Base-by-base conservation (phyloP, 331 rosid species). In the Erythrophleum ivorense region DNA sequence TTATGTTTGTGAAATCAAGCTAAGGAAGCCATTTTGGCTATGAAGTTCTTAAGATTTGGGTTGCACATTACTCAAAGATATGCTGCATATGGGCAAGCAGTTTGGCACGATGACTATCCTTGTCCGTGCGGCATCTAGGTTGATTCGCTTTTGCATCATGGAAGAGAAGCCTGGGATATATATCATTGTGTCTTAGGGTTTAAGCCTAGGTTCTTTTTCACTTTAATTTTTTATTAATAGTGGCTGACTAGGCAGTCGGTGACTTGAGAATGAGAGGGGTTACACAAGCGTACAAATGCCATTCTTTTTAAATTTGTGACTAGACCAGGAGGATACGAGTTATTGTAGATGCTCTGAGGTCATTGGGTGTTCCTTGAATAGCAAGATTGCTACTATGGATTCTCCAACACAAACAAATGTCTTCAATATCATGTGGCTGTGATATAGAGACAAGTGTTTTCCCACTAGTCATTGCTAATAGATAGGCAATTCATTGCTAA, bases 41-140 rank as follows among this genome's bases (percentile, higher is more conserved):
- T 8, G 40, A 36, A 19, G 67, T 41, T 66, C 75, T 43, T 73
- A 43, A 14, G 67, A 78, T 60, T 73, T 40, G 79, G 82, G 45
- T 62, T 79, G 41, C 31, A 11, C 58, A 34, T 78, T 55, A 63
- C 79, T 49, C 73, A 78, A 84, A 53, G 75, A 80, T 88, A 5
- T 31, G 38, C 80, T 79, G 78, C 66, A 33, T 59, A 41, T 77
- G 76, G 82, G 76, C 81, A 29, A 77, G 85, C 84, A 73, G 81
- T 81, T 83, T 50, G 75, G 63, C 43, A 14, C 77, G 72, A 78
- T 68, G 80, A 58, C 80, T 57, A 48, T 59, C 34, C 66, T 66
- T 65, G 68, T 80, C 71, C 81, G 33, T 58, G 72, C 31, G 54
- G 81, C 78, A 53, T 71, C 50, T 73, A 77, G 82, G 71, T 80